Evolutionary conservation across 106 monocot species (phyloP).

Genomic region (Amphibolis antarctica): DNA sequence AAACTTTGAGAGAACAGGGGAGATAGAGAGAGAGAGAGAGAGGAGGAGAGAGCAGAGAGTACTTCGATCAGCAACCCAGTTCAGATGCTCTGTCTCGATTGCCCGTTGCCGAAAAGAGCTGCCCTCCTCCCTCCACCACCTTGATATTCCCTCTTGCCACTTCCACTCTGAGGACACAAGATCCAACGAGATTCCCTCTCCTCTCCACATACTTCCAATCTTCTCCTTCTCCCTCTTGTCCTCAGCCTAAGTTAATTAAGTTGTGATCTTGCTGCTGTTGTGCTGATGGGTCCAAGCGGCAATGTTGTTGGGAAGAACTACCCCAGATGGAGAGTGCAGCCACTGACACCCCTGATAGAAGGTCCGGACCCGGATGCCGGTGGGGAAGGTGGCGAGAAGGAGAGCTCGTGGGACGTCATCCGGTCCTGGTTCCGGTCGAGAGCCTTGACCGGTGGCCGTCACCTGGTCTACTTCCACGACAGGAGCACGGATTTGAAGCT

Average conservation of each 20-base stretch:
- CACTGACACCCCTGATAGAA: slow-evolving; percentile 38
- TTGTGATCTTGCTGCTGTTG: background rate
- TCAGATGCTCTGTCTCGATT: slow-evolving; percentile 7
- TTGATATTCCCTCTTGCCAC: background rate
- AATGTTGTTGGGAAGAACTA: slow-evolving; percentile 8
- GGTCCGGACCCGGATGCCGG: slow-evolving; percentile 28
- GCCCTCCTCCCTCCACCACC: background rate
- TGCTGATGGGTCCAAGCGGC: slow-evolving; percentile 15
- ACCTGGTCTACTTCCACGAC: background rate
- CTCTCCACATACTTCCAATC: background rate
- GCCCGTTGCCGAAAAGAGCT: background rate
- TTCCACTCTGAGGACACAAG: slow-evolving; percentile 1
- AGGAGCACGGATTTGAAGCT: slow-evolving; percentile 28
- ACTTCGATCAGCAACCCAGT: background rate
- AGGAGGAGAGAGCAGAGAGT: background rate
- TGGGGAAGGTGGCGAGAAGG: slow-evolving; percentile 23
- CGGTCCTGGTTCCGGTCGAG: slow-evolving; percentile 25
- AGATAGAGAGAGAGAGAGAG: background rate
- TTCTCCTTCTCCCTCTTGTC: background rate
- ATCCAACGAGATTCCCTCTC: slow-evolving; percentile 3
- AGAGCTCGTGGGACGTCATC: slow-evolving; percentile 35
- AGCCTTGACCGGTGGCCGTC: slow-evolving; percentile 4
- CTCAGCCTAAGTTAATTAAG: background rate
- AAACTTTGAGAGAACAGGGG: background rate
- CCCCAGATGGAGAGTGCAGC: slow-evolving; percentile 18